Evolutionary conservation across 345 rosid species (phyloP), one percentile per base, ranked within the genome.

Genomic region (Arabidopsis suecica): DNA sequence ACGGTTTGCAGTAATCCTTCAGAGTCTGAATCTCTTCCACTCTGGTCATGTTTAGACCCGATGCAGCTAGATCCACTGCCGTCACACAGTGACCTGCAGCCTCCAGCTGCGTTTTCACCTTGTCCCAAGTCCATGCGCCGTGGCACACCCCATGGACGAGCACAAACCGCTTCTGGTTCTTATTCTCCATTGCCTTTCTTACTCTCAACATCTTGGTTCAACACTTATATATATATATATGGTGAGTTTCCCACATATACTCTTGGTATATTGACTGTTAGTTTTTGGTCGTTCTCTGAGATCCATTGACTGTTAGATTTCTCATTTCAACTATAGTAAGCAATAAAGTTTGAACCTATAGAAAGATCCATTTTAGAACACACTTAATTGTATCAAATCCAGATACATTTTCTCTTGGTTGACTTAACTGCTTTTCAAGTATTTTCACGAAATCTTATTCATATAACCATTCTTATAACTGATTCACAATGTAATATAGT

Each of bases 71-170:
- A 73, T 84, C 84, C 36, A 84, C 20, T 14, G 79, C 79, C 1
- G 62, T 79, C 3, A 74, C 86, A 49, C 65, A 69, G 77, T 83
- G 86, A 51, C 91, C 88, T 0, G 79, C 79, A 1, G 73, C 58
- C 72, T 87, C 82, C 0, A 84, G 83, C 8, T 10, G 71, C 0
- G 84, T 78, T 69, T 84, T 87, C 53, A 87, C 44, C 81, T 83
- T 87, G 82, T 82, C 78, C 95, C 92, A 86, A 37, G 44, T 9
- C 92, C 92, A 87, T 0, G 81, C 86, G 0, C 90, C 92, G 8
- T 84, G 86, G 78, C 83, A 69, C 2, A 82, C 54, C 0, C 90
- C 87, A 67, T 89, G 89, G 6, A 86, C 82, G 3, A 86, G 76
- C 37, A 87, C 77, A 61, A 87, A 87, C 77, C 75, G 86, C 41